phyloP scores from a whole-genome alignment of 2,329 filamentous ascomycete species.

The Calonectria naviculata region DNA sequence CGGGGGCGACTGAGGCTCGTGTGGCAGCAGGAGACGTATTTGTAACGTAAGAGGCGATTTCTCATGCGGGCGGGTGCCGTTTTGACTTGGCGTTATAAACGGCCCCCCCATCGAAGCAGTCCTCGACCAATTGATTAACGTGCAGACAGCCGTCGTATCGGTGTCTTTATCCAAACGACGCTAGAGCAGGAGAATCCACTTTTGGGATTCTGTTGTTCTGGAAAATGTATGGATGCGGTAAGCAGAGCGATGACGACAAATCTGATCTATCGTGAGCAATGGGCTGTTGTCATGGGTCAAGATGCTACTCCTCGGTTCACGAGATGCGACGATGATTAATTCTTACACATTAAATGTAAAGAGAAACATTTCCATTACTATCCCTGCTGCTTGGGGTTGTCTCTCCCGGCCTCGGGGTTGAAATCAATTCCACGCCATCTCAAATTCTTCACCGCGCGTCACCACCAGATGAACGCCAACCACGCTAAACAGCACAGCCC shows the following conservation, averaged over 20 bases:
- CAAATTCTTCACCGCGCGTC: background rate
- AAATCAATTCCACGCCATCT: background rate
- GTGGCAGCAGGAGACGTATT: background rate
- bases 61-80: background rate
- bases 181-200: background rate
- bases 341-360: background rate
- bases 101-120: background rate
- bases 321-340: background rate
- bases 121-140: background rate
- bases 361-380: background rate
- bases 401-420: background rate
- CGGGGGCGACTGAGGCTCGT: constrained; percentile 5
- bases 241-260: constrained; percentile 2
- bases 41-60: background rate
- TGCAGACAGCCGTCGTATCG: background rate
- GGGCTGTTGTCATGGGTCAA: background rate
- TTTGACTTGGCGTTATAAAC: constrained; percentile 5
- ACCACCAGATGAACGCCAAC: background rate
- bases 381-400: background rate
- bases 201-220: constrained; percentile 4
- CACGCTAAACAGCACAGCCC: background rate
- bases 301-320: background rate
- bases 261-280: background rate
- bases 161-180: background rate
- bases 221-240: background rate